These are phyloP conservation scores for Silene noctiflora DNA, from an alignment of 179 eudicot species.

Conservation along the genomic window DNA sequence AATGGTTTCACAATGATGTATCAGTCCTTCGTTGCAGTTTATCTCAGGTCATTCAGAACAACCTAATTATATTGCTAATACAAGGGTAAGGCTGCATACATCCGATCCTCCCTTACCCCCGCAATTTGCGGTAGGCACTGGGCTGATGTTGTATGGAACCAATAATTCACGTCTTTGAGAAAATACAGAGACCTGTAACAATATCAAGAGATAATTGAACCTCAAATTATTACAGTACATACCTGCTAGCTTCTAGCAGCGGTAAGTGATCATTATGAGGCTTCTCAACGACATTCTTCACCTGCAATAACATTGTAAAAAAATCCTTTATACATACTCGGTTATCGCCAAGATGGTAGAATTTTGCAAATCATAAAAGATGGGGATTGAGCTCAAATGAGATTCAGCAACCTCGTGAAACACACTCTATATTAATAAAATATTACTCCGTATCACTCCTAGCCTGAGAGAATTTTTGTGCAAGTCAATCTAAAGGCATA, in stretches of 20 bases:
- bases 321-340: neutral
- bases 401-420: too few species aligned
- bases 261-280: conserved; percentile 95
- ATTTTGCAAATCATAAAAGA: neutral
- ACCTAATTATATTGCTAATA: too few species aligned
- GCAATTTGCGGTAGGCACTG: too few species aligned
- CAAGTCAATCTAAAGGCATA: neutral
- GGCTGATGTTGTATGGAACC: neutral
- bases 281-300: conserved; percentile 85
- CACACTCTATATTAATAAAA: too few species aligned
- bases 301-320: conserved; percentile 44
- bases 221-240: conserved; percentile 8
- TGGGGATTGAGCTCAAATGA: too few species aligned
- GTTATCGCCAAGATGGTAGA: neutral
- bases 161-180: neutral
- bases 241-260: conserved; percentile 98
- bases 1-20: too few species aligned
- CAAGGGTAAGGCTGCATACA: too few species aligned
- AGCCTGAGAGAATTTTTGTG: neutral
- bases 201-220: neutral
- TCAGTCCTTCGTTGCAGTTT: too few species aligned
- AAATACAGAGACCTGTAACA: neutral
- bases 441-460: too few species aligned
- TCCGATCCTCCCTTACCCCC: too few species aligned
- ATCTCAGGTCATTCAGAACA: too few species aligned